Percentiles rank a stretch among this genome's conserved stretches.
Evolutionary conservation across 2,329 filamentous ascomycete genomes (phyloP).

Genomic region (Ilyonectria robusta): DNA sequence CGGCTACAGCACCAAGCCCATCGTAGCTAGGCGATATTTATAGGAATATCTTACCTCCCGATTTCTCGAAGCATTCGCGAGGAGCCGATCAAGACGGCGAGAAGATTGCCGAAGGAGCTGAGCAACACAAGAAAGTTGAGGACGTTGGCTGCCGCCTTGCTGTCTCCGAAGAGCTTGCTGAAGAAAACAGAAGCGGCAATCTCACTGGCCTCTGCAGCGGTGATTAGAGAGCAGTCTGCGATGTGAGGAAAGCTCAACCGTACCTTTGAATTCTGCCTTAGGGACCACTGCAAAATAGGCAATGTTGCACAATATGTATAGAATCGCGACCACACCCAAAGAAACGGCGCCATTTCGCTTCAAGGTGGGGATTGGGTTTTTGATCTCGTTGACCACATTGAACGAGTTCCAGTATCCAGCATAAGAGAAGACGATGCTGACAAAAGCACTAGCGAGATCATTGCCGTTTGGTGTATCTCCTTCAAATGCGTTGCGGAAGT

Average conservation of each 20-base stretch:
- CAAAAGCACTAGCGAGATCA: slow-evolving; percentile 62
- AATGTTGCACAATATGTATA: slow-evolving; percentile 72
- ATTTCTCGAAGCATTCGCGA: slow-evolving; percentile 72
- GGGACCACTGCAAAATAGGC: slow-evolving; percentile 70
- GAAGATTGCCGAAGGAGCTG: slow-evolving; percentile 70
- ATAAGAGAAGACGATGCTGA: slow-evolving; percentile 72
- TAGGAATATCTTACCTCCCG: slow-evolving; percentile 56
- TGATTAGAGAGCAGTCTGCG: no score
- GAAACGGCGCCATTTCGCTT: slow-evolving; percentile 64
- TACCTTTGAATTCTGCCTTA: slow-evolving; percentile 61
- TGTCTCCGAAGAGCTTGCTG: slow-evolving; percentile 64
- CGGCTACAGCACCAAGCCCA: background rate
- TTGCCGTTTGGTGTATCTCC: slow-evolving; percentile 54
- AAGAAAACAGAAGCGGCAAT: slow-evolving; percentile 73
- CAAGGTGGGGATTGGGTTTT: slow-evolving; percentile 70
- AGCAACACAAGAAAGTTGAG: slow-evolving; percentile 72
- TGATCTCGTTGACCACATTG: slow-evolving; percentile 73
- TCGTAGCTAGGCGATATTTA: slow-evolving; percentile 1
- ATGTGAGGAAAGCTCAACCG: no score
- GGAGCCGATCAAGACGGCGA: slow-evolving; percentile 68
- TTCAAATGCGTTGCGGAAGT: slow-evolving; percentile 54
- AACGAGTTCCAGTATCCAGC: slow-evolving; percentile 72
- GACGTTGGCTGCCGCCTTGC: slow-evolving; percentile 61
- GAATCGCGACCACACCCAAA: slow-evolving; percentile 63
- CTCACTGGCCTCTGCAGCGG: slow-evolving; percentile 59